Conservation (phyloP, 2,329 filamentous ascomycete species). For the Colletotrichum nymphaeae region DNA sequence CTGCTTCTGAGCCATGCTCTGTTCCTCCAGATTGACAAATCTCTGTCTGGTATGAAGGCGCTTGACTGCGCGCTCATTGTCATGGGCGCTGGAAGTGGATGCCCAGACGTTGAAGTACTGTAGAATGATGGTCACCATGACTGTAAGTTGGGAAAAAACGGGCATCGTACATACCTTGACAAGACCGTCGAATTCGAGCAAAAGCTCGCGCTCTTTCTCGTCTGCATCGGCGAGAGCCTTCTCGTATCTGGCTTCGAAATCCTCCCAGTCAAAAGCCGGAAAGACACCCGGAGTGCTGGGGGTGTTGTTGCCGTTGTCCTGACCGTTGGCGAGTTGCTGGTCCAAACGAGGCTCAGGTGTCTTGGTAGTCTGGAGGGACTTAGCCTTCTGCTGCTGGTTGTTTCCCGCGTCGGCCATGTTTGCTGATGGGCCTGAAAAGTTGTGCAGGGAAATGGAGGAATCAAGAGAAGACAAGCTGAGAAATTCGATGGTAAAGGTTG, state of each 20-base stretch:
- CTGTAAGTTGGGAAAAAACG: neutral
- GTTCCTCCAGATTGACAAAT: slow-evolving; percentile 81
- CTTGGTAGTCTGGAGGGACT: slow-evolving; percentile 39
- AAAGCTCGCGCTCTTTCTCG: slow-evolving; percentile 71
- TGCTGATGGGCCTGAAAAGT: neutral
- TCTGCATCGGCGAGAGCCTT: slow-evolving; percentile 72
- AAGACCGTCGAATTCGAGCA: slow-evolving; percentile 75
- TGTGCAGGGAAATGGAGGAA: neutral
- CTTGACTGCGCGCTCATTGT: slow-evolving; percentile 82
- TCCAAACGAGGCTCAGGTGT: slow-evolving; percentile 53
- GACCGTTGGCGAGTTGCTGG: slow-evolving; percentile 45
- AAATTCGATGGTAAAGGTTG: neutral
- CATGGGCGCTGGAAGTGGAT: slow-evolving; percentile 75
- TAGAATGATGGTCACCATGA: slow-evolving; percentile 6
- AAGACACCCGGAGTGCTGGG: slow-evolving; percentile 66
- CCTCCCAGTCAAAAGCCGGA: slow-evolving; percentile 77
- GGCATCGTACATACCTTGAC: slow-evolving; percentile 62
- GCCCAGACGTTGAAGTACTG: slow-evolving; percentile 88
- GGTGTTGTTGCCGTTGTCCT: slow-evolving; percentile 43
- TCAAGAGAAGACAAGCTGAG: neutral
- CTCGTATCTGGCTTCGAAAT: slow-evolving; percentile 78
- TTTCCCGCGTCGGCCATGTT: slow-evolving; percentile 18
- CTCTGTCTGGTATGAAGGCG: slow-evolving; percentile 83
- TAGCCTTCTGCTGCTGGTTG: slow-evolving; percentile 14
- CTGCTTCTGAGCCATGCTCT: slow-evolving; percentile 77